phyloP scores from a whole-genome alignment of 805 yeast species.

The Candida michaelii region DNA sequence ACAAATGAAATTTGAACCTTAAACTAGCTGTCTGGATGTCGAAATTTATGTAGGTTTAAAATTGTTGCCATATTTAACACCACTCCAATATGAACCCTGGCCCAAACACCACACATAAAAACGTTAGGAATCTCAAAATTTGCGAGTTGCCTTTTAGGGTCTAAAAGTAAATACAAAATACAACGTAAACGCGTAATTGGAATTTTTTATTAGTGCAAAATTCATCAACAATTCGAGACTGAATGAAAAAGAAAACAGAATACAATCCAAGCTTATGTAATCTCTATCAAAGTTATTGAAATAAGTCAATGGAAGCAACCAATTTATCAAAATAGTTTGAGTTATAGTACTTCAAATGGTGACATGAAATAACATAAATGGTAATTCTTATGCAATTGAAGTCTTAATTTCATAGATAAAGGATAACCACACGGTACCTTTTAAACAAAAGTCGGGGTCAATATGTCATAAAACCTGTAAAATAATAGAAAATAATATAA shows the following conservation, averaged over 20 bases:
- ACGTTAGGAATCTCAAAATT: neutral
- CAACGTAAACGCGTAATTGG: neutral
- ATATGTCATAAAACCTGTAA: too few relatives aligned
- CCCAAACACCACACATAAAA: neutral
- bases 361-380: neutral
- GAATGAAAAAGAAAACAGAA: neutral
- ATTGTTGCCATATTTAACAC: too few relatives aligned
- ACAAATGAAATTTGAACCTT: too few relatives aligned
- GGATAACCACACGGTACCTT: neutral
- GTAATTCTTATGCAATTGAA: neutral
- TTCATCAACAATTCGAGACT: too few relatives aligned
- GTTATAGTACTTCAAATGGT: neutral
- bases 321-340: too few relatives aligned
- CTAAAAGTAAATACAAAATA: neutral
- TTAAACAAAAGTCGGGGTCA: neutral
- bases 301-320: too few relatives aligned
- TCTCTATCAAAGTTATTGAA: neutral
- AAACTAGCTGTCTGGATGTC: too few relatives aligned
- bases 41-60: neutral
- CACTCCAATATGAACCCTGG: slow-evolving; percentile 2
- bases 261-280: neutral
- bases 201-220: neutral
- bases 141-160: slow-evolving; percentile 1
- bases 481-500: too few relatives aligned
- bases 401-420: too few relatives aligned